A percentile compares a stretch with the other conserved stretches of the same genome.
phyloP scores from a whole-genome alignment of 805 yeast species.

The Metschnikowia peoriensis region DNA sequence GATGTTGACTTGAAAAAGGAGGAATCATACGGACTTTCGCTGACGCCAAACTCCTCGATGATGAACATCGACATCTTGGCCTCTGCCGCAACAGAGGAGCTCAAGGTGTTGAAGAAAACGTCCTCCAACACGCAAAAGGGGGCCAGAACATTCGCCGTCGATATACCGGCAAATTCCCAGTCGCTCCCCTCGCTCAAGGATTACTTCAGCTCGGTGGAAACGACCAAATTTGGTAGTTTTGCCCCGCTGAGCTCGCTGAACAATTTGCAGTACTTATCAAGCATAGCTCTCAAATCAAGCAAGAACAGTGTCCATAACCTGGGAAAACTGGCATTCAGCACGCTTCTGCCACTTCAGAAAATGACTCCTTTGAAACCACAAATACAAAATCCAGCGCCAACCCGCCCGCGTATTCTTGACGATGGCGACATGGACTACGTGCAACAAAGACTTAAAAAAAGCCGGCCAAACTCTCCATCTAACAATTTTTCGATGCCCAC shows the following conservation, averaged over 20 bases:
- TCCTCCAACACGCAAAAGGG: constrained; percentile 9
- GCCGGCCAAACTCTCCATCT: constrained; percentile 50
- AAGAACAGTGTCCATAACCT: constrained; percentile 28
- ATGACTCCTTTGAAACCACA: constrained; percentile 47
- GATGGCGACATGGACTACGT: constrained; percentile 50
- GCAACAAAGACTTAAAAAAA: constrained; percentile 43
- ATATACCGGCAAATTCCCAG: constrained; percentile 35
- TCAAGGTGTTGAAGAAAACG: constrained; percentile 38
- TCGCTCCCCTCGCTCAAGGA: constrained; percentile 53
- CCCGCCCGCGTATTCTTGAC: constrained; percentile 27
- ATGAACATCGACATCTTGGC: constrained; percentile 52
- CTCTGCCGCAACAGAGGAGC: constrained; percentile 54
- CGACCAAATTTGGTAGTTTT: constrained; percentile 10
- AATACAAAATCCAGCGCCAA: constrained; percentile 18
- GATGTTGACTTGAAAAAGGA: constrained; percentile 7
- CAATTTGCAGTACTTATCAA: constrained; percentile 35
- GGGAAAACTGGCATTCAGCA: constrained; percentile 23
- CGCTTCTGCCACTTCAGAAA: constrained; percentile 53
- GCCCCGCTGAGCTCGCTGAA: constrained; percentile 18
- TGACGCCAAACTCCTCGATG: constrained; percentile 16
- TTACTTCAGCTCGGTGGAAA: constrained; percentile 34
- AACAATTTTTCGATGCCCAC: constrained; percentile 40
- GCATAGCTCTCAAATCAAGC: constrained; percentile 36
- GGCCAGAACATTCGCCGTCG: constrained; percentile 5
- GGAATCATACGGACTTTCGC: constrained; percentile 6